Conservation (phyloP, 2,329 filamentous ascomycete genomes). For the Torrubiella hemipterigena region DNA sequence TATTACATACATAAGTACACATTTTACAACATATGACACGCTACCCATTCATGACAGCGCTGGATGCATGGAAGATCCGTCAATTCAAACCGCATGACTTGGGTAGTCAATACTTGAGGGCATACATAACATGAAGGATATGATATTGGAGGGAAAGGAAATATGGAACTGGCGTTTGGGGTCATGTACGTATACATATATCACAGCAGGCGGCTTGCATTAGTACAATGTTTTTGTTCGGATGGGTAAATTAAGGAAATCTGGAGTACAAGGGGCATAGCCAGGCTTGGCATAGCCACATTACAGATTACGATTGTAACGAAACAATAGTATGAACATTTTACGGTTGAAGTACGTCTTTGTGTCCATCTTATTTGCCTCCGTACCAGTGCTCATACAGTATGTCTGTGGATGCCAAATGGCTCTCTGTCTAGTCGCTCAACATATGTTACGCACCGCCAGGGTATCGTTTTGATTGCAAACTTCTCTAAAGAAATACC, state of each 20-base stretch:
- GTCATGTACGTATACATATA: slow-evolving; percentile 13
- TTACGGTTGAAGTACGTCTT: slow-evolving; percentile 13
- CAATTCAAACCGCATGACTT: too few relatives aligned
- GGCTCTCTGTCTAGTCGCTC: too few relatives aligned
- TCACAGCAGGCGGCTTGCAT: slow-evolving; percentile 8
- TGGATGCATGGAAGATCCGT: too few relatives aligned
- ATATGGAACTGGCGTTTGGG: slow-evolving; percentile 7
- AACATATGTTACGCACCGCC: too few relatives aligned
- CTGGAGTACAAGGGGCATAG: slow-evolving; percentile 5
- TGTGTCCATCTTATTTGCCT: not conserved
- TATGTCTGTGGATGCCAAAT: too few relatives aligned
- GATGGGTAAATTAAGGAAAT: slow-evolving; percentile 4
- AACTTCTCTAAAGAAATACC: too few relatives aligned
- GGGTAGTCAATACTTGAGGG: not conserved
- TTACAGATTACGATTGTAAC: slow-evolving; percentile 17
- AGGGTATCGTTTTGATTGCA: too few relatives aligned
- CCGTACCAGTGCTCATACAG: too few relatives aligned
- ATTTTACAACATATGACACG: too few relatives aligned
- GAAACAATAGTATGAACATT: slow-evolving; percentile 20
- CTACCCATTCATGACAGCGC: too few relatives aligned
- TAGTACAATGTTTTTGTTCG: slow-evolving; percentile 4
- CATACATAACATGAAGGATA: not conserved
- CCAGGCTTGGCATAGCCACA: slow-evolving; percentile 8
- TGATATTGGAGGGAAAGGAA: slow-evolving; percentile 1
- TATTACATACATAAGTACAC: slow-evolving; percentile 4